Evolutionary conservation across 805 yeast genomes (phyloP).

Genomic region (Candida chilensis): DNA sequence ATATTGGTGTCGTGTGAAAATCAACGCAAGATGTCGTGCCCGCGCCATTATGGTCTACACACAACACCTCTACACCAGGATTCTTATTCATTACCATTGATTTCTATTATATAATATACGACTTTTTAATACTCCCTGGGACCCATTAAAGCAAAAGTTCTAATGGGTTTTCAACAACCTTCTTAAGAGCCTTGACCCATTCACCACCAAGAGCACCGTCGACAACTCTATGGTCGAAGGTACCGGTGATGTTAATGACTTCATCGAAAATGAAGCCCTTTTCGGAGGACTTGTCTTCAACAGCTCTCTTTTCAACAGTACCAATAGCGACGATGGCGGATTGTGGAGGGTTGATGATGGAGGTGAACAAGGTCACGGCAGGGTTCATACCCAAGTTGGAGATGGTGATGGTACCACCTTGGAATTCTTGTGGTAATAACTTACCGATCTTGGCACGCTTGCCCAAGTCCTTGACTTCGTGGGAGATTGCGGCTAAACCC

Average conservation of each 20-base stretch:
- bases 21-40: too few relatives aligned
- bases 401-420: conserved; percentile 98
- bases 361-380: conserved; percentile 88
- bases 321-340: conserved; percentile 91
- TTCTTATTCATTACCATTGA: too few relatives aligned
- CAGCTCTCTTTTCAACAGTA: conserved; percentile 85
- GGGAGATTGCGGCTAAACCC: conserved; percentile 79
- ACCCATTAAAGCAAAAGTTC: conserved; percentile 67
- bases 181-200: conserved; percentile 87
- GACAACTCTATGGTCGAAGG: conserved; percentile 95
- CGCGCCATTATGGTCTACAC: too few relatives aligned
- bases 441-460: conserved; percentile 94
- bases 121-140: too few relatives aligned
- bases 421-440: conserved; percentile 93
- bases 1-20: too few relatives aligned
- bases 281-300: conserved; percentile 86
- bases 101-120: too few relatives aligned
- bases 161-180: conserved; percentile 89
- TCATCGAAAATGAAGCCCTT: conserved; percentile 90
- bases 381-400: conserved; percentile 98
- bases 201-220: conserved; percentile 99
- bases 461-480: conserved; percentile 84
- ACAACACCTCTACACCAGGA: too few relatives aligned
- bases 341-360: conserved; percentile 98
- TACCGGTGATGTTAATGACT: conserved; percentile 86